Conservation (phyloP, 1,139 yeast genomes). For the Pichiaceae sp. region DNA sequence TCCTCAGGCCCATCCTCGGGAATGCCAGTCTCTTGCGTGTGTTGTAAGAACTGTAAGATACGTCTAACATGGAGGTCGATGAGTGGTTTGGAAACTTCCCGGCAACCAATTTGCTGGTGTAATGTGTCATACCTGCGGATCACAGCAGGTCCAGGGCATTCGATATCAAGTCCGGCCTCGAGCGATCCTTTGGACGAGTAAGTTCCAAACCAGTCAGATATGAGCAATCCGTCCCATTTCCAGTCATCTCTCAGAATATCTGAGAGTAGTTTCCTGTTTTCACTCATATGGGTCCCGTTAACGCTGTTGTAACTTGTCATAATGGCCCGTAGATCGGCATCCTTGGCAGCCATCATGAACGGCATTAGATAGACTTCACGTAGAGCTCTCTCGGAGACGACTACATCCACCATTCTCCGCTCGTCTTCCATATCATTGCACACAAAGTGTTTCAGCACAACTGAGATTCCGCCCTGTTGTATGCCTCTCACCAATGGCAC, state of each 20-base stretch:
- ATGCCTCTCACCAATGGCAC: constrained; percentile 44
- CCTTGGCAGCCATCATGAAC: constrained; percentile 48
- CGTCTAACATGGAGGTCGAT: constrained; percentile 35
- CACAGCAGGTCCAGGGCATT: constrained; percentile 53
- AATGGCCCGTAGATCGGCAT: constrained; percentile 40
- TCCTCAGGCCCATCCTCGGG: constrained; percentile 28
- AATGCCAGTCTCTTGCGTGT: constrained; percentile 30
- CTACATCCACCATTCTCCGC: constrained; percentile 38
- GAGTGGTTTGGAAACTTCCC: background rate
- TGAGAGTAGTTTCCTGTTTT: constrained; percentile 32
- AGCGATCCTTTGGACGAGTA: constrained; percentile 39
- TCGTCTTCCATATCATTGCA: constrained; percentile 56
- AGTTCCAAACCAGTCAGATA: constrained; percentile 60
- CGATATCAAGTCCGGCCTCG: constrained; percentile 51
- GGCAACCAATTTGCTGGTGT: constrained; percentile 28
- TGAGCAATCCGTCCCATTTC: constrained; percentile 47
- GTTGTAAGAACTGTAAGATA: constrained; percentile 39
- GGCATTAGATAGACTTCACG: constrained; percentile 56
- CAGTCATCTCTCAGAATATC: constrained; percentile 46
- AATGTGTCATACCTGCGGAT: constrained; percentile 1
- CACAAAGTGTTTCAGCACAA: constrained; percentile 52
- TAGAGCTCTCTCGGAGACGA: constrained; percentile 48
- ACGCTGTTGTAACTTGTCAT: constrained; percentile 58
- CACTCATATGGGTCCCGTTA: constrained; percentile 49
- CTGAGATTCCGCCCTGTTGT: constrained; percentile 43